Base-by-base conservation (phyloP, 75 land plant species). In the Sequoia sempervirens region DNA sequence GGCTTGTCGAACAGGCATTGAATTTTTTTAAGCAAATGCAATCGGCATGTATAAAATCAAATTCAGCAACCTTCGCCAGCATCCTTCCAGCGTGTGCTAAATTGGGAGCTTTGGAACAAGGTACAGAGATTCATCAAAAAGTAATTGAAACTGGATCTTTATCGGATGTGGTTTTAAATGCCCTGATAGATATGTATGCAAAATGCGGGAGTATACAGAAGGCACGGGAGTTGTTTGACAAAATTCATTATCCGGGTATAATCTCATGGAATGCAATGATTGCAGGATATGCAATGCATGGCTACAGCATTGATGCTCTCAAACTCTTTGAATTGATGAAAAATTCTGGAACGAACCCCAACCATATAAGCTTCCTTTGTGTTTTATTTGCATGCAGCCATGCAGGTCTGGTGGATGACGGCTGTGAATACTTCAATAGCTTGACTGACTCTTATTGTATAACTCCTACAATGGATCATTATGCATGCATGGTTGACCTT, bases 401-500 rank as follows among this genome's bases (percentile, higher is more conserved):
- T 30, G 80, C 36, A 4, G 85, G 85, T 13, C 40, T 85, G 12
- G 28, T 85, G 68, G 85, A 82, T 34, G 85, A 85, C 15, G 84
- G 85, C n/a, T 76, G 50, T 36, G 7, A 85, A 50, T 79, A 82
- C 36, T 85, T 85, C 53, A 79, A 83, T 37, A 58, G 37, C 23
- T 82, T 85, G 85, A 85, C 8, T 46, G 20, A 85, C 2, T 78
- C 68, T 26, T 86, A 86, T 58, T 82, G 81, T 28, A 37, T 84
- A 5, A 82, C 38, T 12, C 90, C 90, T 13, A 38, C 81, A 7
- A 56, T 69, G 52, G 81, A 88, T 38, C 90, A 88, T 64, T 88
- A 88, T 61, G 47, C 58, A 14, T 88, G 88, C 82, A 86, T 88
- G 85, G 83, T 84, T 5, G 90, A 88, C 61, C 68, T 88, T 83